Evolutionary conservation across 805 yeast species (phyloP), one percentile per base, ranked within the genome.

Genomic region (Priceomyces fermenticarens): DNA sequence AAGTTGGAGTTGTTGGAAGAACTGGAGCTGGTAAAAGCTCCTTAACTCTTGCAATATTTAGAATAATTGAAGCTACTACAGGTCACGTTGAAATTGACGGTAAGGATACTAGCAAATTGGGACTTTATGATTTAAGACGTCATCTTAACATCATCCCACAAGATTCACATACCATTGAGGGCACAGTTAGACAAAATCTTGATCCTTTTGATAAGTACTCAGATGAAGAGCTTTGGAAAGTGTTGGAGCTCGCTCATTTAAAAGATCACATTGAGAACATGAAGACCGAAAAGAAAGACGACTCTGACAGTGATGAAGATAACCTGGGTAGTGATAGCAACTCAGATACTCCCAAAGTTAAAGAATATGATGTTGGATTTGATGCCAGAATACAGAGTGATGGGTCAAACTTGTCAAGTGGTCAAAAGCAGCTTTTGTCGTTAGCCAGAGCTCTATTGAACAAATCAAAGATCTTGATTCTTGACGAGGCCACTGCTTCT

Each of bases 11-110:
- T 62, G 97, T 91, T 42, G 98, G 98, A 17, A 78, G 98, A 58
- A 90, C 98, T 0, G 98, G 98, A 48, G 97, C 97, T 2, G 98
- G 98, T 48, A 89, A 89, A 62, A 83, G 93, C 0, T 83, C 96
- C 1, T 72, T 89, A 54, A 85, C 96, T 0, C 65, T 88, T 54
- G 93, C 97, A 0, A 65, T 89, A 31, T 89, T 87, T 72, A 70
- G 97, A 51, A 78, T 89, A 35, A 86, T 90, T 53, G 97, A 90
- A 62, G 77, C 85, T 2, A 79, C 81, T 4, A 65, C 61, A 8
- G 95, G 95, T n/a, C 62, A 67, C 29, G 85, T 89, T 52, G 68
- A 66, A 11, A 83, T 89, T 51, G 97, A 90, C 65, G 80, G 76
- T 20, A 56, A 87, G 11, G 65, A 83, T 51, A 86, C 87, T 4